These are phyloP conservation scores for Aspergillus aculeatus DNA, from an alignment of 2,329 filamentous ascomycete species.

Conservation along the genomic window DNA sequence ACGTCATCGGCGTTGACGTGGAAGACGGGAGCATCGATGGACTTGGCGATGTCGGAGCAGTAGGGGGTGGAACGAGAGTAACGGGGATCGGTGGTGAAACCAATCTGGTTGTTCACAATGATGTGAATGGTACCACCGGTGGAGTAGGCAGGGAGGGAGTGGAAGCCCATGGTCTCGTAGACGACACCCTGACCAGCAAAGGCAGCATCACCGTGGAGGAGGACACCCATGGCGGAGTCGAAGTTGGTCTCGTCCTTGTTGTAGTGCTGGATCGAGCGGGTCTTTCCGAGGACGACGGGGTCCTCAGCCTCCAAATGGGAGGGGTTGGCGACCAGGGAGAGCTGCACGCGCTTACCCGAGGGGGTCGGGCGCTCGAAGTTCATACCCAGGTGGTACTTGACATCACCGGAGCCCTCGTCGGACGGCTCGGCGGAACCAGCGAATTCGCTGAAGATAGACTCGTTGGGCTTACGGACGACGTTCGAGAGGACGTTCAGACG, in stretches of 20 bases:
- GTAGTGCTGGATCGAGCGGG: constrained; percentile 96
- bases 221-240: constrained; percentile 86
- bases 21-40: constrained; percentile 97
- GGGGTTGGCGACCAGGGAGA: constrained; percentile 96
- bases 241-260: constrained; percentile 93
- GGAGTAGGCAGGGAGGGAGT: constrained; percentile 91
- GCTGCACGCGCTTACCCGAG: constrained; percentile 97
- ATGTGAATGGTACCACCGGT: constrained; percentile 96
- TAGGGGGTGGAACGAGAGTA: constrained; percentile 97
- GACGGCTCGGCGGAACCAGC: constrained; percentile 81
- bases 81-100: constrained; percentile 97
- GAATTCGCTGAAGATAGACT: constrained; percentile 99
- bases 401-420: constrained; percentile 95
- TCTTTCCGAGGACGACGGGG: constrained; percentile 95
- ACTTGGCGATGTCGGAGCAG: constrained; percentile 98
- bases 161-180: constrained; percentile 98
- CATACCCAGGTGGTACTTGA: constrained; percentile 99
- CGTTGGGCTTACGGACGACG: constrained; percentile 97
- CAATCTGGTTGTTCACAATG: constrained; percentile 99
- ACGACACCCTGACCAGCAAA: constrained; percentile 96
- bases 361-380: constrained; percentile 99
- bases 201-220: constrained; percentile 95
- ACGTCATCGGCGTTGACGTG: constrained; percentile 99
- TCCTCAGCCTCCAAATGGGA: constrained; percentile 98
- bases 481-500: constrained; percentile 97